Evolutionary conservation across 2,329 filamentous ascomycete genomes (phyloP).

Genomic region (Hypocrella siamensis): DNA sequence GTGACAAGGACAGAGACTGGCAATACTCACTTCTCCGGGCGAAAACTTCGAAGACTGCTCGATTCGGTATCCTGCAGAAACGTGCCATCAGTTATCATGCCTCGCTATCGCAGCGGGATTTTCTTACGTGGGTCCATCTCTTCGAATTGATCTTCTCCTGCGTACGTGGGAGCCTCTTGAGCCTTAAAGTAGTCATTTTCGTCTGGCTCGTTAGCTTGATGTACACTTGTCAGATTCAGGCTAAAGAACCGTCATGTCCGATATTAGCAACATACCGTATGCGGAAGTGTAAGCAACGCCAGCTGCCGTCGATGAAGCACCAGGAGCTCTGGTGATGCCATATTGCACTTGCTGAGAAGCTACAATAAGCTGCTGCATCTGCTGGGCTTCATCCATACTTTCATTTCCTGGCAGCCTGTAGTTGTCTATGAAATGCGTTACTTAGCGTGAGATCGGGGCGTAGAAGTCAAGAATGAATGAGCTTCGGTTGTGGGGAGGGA

Average conservation of each 20-base stretch:
- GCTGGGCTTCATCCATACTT: background rate
- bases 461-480: too few relatives aligned
- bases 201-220: constrained; percentile 2
- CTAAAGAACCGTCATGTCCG: background rate
- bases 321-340: background rate
- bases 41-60: constrained; percentile 22
- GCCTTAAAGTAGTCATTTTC: constrained; percentile 1
- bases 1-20: background rate
- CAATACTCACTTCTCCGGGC: constrained; percentile 22
- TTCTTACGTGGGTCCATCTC: constrained; percentile 21
- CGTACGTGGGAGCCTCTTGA: background rate
- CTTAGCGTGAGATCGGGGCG: too few relatives aligned
- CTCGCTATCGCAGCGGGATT: background rate
- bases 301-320: background rate
- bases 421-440: too few relatives aligned
- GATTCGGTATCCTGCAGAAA: constrained; percentile 20
- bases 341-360: constrained; percentile 1
- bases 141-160: constrained; percentile 6
- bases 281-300: background rate
- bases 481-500: too few relatives aligned
- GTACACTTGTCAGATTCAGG: too few relatives aligned
- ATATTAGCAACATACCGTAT: background rate
- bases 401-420: background rate
- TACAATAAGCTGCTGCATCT: background rate
- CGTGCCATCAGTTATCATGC: background rate